Evolutionary conservation across 768 basidiomycete species (phyloP).

Genomic region (Clavulina sp.): DNA sequence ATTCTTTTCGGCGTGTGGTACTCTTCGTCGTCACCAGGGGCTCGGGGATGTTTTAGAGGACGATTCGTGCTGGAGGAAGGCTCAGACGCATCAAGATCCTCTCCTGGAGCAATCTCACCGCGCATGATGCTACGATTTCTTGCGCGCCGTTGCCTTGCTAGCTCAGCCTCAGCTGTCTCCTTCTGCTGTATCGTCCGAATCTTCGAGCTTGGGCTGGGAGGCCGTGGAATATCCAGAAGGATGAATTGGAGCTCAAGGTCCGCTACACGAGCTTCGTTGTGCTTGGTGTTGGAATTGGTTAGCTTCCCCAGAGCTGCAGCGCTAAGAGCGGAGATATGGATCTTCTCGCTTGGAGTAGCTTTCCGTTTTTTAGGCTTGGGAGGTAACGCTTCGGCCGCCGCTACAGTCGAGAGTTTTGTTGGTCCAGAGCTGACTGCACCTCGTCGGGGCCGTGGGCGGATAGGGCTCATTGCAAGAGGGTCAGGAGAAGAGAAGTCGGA

Average conservation of each 20-base stretch:
- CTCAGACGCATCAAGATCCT: neutral
- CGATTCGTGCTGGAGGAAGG: neutral
- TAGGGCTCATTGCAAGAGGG: too few relatives aligned
- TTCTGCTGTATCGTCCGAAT: constrained; percentile 2
- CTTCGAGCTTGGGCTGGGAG: constrained; percentile 6
- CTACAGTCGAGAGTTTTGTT: too few relatives aligned
- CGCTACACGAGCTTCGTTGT: constrained; percentile 4
- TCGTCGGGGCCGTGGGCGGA: too few relatives aligned
- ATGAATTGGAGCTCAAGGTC: constrained; percentile 6
- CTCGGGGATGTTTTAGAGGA: constrained; percentile 33
- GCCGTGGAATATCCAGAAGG: constrained; percentile 5
- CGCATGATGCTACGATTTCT: neutral
- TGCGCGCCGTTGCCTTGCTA: neutral
- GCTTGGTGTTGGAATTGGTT: constrained; percentile 5
- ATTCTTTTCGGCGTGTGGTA: constrained; percentile 42
- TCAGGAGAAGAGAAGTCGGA: too few relatives aligned
- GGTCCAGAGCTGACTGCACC: too few relatives aligned
- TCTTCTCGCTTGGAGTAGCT: too few relatives aligned
- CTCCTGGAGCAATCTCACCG: neutral
- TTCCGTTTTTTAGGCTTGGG: too few relatives aligned
- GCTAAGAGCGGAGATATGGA: neutral
- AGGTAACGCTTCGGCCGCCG: too few relatives aligned
- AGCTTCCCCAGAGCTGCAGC: neutral
- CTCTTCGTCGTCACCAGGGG: constrained; percentile 68
- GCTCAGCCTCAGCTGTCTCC: constrained; percentile 4